Percentiles rank a stretch among this genome's conserved stretches.
Conservation (phyloP, 768 basidiomycete genomes). For the Suillus plorans region DNA sequence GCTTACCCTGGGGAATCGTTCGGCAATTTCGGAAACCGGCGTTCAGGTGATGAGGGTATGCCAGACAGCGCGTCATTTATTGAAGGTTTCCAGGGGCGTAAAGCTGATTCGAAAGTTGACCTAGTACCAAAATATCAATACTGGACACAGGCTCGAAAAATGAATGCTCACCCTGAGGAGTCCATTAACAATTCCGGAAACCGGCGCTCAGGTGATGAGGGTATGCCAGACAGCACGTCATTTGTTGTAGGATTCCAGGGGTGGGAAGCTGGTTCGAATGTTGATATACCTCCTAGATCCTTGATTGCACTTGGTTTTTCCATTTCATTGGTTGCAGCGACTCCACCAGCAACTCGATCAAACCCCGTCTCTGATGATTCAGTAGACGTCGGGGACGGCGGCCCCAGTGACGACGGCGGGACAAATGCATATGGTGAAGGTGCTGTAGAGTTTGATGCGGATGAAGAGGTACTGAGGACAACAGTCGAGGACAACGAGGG, state of each 20-base stretch:
- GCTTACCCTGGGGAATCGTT: conserved; percentile 21
- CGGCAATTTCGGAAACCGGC: conserved; percentile 15
- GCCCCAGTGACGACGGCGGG: conserved; percentile 67
- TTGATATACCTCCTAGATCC: conserved; percentile 27
- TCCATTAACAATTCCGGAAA: conserved; percentile 14
- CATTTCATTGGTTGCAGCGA: background rate
- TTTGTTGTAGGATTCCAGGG: conserved; percentile 15
- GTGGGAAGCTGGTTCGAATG: conserved; percentile 20
- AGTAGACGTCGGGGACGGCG: conserved; percentile 73
- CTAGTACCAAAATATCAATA: conserved; percentile 4
- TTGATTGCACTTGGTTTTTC: conserved; percentile 6
- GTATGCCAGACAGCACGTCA: conserved; percentile 20
- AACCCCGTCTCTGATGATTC: conserved; percentile 58
- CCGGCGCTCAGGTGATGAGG: conserved; percentile 8
- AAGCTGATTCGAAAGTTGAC: conserved; percentile 14
- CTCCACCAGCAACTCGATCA: conserved; percentile 25
- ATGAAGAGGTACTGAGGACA: conserved; percentile 16
- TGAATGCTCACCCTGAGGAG: conserved; percentile 19
- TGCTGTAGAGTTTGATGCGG: conserved; percentile 30
- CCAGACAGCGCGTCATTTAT: conserved; percentile 20
- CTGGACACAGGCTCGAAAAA: background rate
- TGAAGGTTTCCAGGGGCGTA: conserved; percentile 14
- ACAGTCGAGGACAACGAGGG: conserved; percentile 24
- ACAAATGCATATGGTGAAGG: conserved; percentile 67
- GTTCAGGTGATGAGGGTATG: conserved; percentile 10